Evolutionary conservation across 495 filamentous ascomycete genomes (phyloP).

Genomic region (Aspergillus cavernicola): DNA sequence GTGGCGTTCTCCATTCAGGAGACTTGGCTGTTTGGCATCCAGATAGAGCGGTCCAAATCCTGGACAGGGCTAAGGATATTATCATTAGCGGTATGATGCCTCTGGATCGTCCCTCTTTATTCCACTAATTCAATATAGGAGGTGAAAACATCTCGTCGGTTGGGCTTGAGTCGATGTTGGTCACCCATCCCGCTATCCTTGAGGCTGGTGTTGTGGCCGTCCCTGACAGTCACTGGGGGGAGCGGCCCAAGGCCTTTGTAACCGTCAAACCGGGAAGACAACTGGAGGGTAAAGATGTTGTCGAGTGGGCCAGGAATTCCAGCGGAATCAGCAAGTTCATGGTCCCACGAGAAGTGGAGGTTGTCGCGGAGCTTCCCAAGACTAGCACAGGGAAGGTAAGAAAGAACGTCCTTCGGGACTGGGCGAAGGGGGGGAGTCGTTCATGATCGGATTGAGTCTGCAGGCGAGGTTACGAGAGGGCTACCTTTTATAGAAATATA

Average conservation of each 20-base stretch:
- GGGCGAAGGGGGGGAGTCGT: conserved; percentile 54
- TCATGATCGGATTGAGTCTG: conserved; percentile 9
- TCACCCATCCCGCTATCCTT: conserved; percentile 79
- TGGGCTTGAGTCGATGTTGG: conserved; percentile 88
- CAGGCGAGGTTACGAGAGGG: not conserved
- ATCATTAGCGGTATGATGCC: conserved; percentile 81
- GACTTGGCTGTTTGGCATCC: conserved; percentile 90
- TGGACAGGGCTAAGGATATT: conserved; percentile 94
- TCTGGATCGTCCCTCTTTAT: not conserved
- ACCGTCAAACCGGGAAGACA: conserved; percentile 65
- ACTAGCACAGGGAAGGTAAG: conserved; percentile 94
- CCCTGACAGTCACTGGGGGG: conserved; percentile 87
- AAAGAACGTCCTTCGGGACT: conserved; percentile 89
- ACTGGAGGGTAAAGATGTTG: conserved; percentile 66
- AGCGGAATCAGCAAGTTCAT: conserved; percentile 88
- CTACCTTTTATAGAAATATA: not conserved
- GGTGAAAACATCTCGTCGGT: conserved; percentile 97
- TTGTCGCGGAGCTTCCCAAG: conserved; percentile 86
- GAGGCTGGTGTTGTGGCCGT: conserved; percentile 92
- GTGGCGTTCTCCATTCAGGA: conserved; percentile 83
- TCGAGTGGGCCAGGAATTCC: conserved; percentile 77
- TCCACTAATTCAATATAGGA: conserved; percentile 44
- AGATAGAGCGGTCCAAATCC: conserved; percentile 85
- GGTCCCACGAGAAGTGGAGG: conserved; percentile 89
- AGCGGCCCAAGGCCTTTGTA: conserved; percentile 89